Percentiles rank a stretch among this genome's conserved stretches.
Evolutionary conservation across 169 alveolate species (phyloP).

Genomic region (Eimeria maxima): DNA sequence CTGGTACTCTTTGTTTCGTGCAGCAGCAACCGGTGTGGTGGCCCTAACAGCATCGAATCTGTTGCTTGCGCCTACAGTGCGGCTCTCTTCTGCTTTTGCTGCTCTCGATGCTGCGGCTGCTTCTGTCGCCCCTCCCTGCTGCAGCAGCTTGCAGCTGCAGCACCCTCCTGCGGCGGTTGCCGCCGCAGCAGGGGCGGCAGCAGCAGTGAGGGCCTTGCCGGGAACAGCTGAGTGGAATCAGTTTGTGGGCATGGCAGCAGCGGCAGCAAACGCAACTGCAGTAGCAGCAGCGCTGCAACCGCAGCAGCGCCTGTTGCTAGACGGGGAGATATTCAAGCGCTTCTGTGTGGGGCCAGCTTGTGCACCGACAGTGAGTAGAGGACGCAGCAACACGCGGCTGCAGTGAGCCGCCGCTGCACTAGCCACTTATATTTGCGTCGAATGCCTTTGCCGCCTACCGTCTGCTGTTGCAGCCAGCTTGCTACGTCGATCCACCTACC

Average conservation of each 20-base stretch:
- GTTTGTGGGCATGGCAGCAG: slow-evolving; percentile 23
- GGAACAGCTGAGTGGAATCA: slow-evolving; percentile 49
- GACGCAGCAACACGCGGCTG: background rate
- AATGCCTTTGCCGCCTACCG: background rate
- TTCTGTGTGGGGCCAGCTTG: slow-evolving; percentile 50
- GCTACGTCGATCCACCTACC: background rate
- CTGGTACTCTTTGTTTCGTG: background rate
- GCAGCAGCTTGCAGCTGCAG: slow-evolving; percentile 72
- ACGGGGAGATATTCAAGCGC: slow-evolving; percentile 40
- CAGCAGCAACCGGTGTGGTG: slow-evolving; percentile 58
- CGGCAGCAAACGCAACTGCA: slow-evolving; percentile 30
- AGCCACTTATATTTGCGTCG: background rate
- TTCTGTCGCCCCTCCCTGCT: slow-evolving; percentile 37
- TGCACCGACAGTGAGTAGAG: background rate
- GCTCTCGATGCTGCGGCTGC: slow-evolving; percentile 74
- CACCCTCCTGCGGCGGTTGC: slow-evolving; percentile 33
- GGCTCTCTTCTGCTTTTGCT: slow-evolving; percentile 53
- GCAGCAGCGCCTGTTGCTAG: slow-evolving; percentile 57
- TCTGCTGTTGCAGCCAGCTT: background rate
- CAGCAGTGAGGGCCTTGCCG: slow-evolving; percentile 55
- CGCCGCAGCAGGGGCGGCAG: slow-evolving; percentile 52
- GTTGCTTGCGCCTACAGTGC: slow-evolving; percentile 47
- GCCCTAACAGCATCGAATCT: slow-evolving; percentile 48
- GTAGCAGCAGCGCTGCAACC: slow-evolving; percentile 56
- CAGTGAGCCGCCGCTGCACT: background rate